Evolutionary conservation across 352 stramenopile genomes (phyloP), one percentile per base, ranked within the genome.

Genomic region (Phytophthora parvispora): DNA sequence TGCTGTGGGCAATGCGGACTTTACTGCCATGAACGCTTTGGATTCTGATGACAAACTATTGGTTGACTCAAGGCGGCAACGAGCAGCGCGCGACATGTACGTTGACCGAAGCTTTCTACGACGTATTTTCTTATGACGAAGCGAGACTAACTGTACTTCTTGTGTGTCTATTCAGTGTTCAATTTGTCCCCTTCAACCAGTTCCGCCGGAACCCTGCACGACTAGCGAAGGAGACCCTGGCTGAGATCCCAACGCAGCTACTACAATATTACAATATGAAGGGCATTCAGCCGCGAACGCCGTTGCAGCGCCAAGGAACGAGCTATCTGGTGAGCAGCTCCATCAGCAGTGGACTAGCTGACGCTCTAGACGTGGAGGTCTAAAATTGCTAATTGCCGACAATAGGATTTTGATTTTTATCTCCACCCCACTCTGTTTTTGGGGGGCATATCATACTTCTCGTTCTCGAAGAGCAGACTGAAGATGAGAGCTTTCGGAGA

Each of bases 171-270:
- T 69, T 34, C 25, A 91, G 85, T 81, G 86, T 93, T 15, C 86
- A 92, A 34, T 93, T 93, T 64, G 82, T 93, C 40, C 83, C 82
- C 0, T 93, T 90, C 61, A 92, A 92, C 71, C 80, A 83, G 28
- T 93, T 84, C 60, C 80, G 83, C 24, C 72, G 62, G n/a, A 87
- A 92, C 24, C 86, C 86, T 7, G 68, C 78, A 20, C 71, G 82
- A 22, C 64, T 93, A 28, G 78, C 86, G 0, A 92, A 91, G 73
- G 86, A 92, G 67, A 93, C 86, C 18, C 60, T 93, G 52, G 80
- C 83, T 4, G 86, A 93, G 51, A 90, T 93, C 40, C 83, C 86
- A 6, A 78, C 77, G 6, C 86, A 93, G 52, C 34, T 93, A 36
- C 56, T 81, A 25, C 78, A 91, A 60, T 80, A 90, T 56, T 91